phyloP scores from a whole-genome alignment of 169 alveolate genomes.

The Plasmodium malariae region DNA sequence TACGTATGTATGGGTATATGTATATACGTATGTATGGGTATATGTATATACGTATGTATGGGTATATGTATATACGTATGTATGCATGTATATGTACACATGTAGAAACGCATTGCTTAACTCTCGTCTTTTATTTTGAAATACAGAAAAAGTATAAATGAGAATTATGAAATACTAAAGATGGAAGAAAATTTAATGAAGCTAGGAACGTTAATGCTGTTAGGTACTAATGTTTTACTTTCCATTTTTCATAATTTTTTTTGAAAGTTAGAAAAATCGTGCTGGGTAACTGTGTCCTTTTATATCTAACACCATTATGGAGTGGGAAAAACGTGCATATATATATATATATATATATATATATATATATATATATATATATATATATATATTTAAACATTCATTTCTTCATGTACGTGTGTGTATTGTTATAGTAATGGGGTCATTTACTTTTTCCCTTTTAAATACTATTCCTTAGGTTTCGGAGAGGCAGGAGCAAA shows the following conservation, averaged over 20 bases:
- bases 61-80: background rate
- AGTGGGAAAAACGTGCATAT: background rate
- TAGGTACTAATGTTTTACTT: slow-evolving; percentile 22
- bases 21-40: too few relatives aligned
- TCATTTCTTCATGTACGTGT: background rate
- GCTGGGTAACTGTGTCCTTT: too few relatives aligned
- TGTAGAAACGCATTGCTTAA: background rate
- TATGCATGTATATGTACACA: background rate
- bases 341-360: background rate
- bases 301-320: too few relatives aligned
- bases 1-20: too few relatives aligned
- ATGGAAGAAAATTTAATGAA: slow-evolving; percentile 89
- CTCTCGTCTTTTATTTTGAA: background rate
- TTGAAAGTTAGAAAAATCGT: too few relatives aligned
- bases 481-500: slow-evolving; percentile 97
- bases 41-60: too few relatives aligned
- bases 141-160: slow-evolving; percentile 54
- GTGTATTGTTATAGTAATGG: background rate
- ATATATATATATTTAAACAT: background rate
- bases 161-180: slow-evolving; percentile 65
- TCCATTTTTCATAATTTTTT: background rate
- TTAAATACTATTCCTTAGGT: slow-evolving; percentile 85
- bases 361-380: background rate
- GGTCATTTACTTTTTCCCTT: background rate
- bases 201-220: slow-evolving; percentile 87